Evolutionary conservation across 1,284 basidiomycete genomes (phyloP).

Genomic region (Cutaneotrichosporon sp.): DNA sequence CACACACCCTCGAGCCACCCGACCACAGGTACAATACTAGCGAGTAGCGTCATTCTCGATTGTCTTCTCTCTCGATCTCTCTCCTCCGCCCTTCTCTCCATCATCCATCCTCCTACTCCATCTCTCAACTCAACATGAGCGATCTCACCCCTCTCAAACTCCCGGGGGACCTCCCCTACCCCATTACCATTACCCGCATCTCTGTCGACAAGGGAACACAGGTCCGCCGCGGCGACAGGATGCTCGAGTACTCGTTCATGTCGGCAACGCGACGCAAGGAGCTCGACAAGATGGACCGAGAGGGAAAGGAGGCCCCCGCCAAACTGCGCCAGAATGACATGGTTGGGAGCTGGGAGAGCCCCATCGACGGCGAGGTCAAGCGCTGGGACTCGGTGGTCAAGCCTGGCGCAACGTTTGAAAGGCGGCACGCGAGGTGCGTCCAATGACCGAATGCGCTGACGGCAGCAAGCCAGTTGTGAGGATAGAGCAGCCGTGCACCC

Average conservation of each 20-base stretch:
- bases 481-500: slow-evolving; percentile 84
- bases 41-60: background rate
- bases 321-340: slow-evolving; percentile 62
- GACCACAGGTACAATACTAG: too few species aligned
- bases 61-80: too few species aligned
- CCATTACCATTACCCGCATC: slow-evolving; percentile 71
- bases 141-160: slow-evolving; percentile 55
- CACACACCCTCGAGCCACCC: too few species aligned
- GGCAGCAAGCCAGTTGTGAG: slow-evolving; percentile 61
- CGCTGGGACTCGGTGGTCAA: slow-evolving; percentile 45
- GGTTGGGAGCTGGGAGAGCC: slow-evolving; percentile 83
- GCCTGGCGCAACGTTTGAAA: slow-evolving; percentile 39
- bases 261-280: slow-evolving; percentile 30
- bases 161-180: slow-evolving; percentile 71
- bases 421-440: slow-evolving; percentile 37
- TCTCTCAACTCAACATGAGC: slow-evolving; percentile 28
- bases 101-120: background rate
- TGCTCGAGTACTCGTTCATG: slow-evolving; percentile 75
- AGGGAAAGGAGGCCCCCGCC: slow-evolving; percentile 26
- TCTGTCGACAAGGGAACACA: slow-evolving; percentile 57
- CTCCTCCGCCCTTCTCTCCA: too few species aligned
- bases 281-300: slow-evolving; percentile 21
- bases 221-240: slow-evolving; percentile 68
- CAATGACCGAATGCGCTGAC: slow-evolving; percentile 5
- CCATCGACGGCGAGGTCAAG: slow-evolving; percentile 65